Base-by-base conservation (phyloP, 257 asterid genomes). In the Eucommia ulmoides region DNA sequence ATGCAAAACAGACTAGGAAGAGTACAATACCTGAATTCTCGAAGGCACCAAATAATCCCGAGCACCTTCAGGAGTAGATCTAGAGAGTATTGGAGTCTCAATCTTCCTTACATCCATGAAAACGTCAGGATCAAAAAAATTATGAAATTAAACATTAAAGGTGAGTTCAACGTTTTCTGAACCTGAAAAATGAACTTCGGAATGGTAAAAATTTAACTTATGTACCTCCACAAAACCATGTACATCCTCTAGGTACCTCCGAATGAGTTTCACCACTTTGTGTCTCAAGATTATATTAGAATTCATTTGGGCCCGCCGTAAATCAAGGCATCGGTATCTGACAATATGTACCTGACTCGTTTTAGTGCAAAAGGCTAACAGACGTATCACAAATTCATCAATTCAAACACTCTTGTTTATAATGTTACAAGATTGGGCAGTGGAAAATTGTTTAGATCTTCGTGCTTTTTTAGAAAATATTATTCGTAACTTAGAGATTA, bases 51-150 rank as follows among this genome's bases (percentile, higher is more conserved):
- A 62, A 77, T 86, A 91, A 77, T 91, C 99, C 56, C 96, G 79
- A 55, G 99, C 99, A 58, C 99, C 99, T 87, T 91, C 99, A 23
- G 96, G 99, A 65, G 99, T 91, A 57, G 99, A 91, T 74, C 94
- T 91, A 65, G 96, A 83, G 41, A 91, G 83, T 64, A 91, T 69
- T 70, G 96, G 99, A 68, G 96, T 91, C 92, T 86, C 96, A 71
- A 91, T 86, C 96, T 91, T 81, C 96, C 94, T 91, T 83, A 74
- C 66, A 81, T 70, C 63, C 81, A 74, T 72, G 68, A 80, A 74
- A 68, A 70, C 46, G 69, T 77, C 84, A 79, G 87, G 77, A 81
- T 82, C 94, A 82, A 77, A 79, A 62, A 56, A 54, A 62, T 68
- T 69, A 52, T 25, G 51, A 45, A 33, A 52, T 17, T 45, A 63